These are phyloP conservation scores for Chlamydomonas schloesseri DNA, from an alignment of 139 green algal genomes.

Conservation along the genomic window DNA sequence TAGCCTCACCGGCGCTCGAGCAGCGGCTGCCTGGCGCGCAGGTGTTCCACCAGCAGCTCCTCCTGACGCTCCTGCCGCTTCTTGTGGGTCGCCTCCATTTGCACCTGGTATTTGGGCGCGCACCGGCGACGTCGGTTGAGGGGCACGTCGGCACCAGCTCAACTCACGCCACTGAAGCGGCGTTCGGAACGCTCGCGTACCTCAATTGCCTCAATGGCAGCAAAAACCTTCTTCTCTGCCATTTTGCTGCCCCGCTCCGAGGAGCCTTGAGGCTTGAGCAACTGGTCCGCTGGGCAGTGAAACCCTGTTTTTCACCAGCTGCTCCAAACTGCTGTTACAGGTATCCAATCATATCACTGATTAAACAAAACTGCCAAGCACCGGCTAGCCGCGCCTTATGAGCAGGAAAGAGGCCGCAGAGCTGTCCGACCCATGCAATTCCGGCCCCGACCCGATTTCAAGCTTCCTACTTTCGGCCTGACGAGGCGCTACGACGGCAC, in stretches of 20 bases:
- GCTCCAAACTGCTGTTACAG: background rate
- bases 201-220: constrained; percentile 25
- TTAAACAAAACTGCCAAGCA: no score
- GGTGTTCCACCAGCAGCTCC: constrained; percentile 13
- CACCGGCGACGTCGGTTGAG: background rate
- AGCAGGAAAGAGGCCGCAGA: no score
- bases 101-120: background rate
- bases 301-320: background rate
- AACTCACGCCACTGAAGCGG: no score
- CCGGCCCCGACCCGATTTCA: no score
- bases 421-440: no score
- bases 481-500: no score
- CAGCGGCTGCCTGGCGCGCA: background rate
- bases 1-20: constrained; percentile 15
- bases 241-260: background rate
- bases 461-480: no score
- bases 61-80: background rate
- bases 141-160: background rate
- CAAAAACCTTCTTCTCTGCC: constrained; percentile 11
- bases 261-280: background rate
- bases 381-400: no score
- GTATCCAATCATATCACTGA: no score
- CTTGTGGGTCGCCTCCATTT: constrained; percentile 12
- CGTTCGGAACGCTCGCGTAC: background rate
- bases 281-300: no score